A percentile compares a stretch with the other conserved stretches of the same genome.
These are phyloP conservation scores for Prunus davidiana DNA, from an alignment of 306 rosid genomes.

Conservation along the genomic window DNA sequence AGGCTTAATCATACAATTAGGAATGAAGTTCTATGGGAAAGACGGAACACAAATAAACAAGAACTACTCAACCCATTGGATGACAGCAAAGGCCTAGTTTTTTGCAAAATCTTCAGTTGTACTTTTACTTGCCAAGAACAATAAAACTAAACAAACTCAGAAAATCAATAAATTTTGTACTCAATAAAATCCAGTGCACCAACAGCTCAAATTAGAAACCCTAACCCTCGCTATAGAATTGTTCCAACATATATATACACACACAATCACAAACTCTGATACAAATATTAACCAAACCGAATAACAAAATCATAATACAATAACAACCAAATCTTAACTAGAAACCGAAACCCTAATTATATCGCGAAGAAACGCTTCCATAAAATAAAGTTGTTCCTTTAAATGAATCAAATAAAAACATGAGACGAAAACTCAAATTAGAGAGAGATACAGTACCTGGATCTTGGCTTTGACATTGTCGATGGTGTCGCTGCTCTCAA, in stretches of 20 bases:
- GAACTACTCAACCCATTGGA: neutral
- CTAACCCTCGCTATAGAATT: neutral
- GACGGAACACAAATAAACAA: neutral
- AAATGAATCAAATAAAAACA: neutral
- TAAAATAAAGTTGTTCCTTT: neutral
- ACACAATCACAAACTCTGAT: neutral
- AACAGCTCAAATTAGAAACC: neutral
- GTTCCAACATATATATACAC: neutral
- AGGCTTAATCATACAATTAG: neutral
- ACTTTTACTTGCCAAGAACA: neutral
- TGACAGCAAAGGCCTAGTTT: neutral
- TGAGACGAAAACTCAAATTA: neutral
- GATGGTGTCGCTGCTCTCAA: constrained; percentile 22
- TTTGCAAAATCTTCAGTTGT: neutral
- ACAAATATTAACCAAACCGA: neutral
- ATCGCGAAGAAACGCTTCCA: neutral
- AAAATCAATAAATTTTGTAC: neutral
- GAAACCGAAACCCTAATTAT: neutral
- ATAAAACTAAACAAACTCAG: neutral
- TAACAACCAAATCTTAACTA: neutral
- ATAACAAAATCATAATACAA: neutral
- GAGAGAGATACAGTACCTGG: constrained; percentile 6
- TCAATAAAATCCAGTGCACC: neutral
- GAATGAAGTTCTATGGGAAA: neutral
- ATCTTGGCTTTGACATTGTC: constrained; percentile 19